Conservation (phyloP, 2,329 filamentous ascomycete genomes). For the Chrysoporthe austroafricana region DNA sequence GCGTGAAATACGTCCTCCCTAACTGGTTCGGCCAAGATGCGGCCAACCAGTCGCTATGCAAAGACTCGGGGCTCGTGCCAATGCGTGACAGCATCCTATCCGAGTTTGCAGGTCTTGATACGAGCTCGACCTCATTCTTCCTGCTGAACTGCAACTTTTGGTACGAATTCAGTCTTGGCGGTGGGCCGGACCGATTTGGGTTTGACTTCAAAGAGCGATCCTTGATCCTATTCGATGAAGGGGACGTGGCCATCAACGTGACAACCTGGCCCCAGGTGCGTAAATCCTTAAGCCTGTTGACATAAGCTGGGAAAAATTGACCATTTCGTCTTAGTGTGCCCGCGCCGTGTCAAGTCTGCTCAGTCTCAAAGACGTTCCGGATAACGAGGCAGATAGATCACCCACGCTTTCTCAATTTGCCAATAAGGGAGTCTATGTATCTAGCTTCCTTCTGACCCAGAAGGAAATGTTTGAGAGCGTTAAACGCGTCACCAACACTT, state of each 20-base stretch:
- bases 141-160: constrained; percentile 50
- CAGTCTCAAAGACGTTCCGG: constrained; percentile 43
- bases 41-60: constrained; percentile 20
- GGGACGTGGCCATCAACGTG: constrained; percentile 56
- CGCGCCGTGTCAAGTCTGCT: constrained; percentile 46
- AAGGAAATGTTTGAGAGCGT: constrained; percentile 67
- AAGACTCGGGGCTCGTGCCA: constrained; percentile 18
- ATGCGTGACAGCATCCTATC: constrained; percentile 26
- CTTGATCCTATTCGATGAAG: constrained; percentile 54
- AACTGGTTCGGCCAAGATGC: constrained; percentile 42
- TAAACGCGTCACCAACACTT: constrained; percentile 59
- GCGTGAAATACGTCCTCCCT: constrained; percentile 48
- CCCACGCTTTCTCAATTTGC: constrained; percentile 27
- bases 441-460: constrained; percentile 63
- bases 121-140: constrained; percentile 38
- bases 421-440: constrained; percentile 55
- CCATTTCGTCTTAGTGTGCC: constrained; percentile 35
- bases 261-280: constrained; percentile 60
- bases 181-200: constrained; percentile 31
- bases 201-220: constrained; percentile 33
- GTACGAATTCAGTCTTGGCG: constrained; percentile 55
- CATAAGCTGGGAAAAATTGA: neutral
- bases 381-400: constrained; percentile 20
- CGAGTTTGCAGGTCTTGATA: constrained; percentile 41
- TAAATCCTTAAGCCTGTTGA: neutral